A percentile compares a stretch with the other conserved stretches of the same genome.
Conservation (phyloP, 768 basidiomycete genomes). For the Myochromella boudieri region DNA sequence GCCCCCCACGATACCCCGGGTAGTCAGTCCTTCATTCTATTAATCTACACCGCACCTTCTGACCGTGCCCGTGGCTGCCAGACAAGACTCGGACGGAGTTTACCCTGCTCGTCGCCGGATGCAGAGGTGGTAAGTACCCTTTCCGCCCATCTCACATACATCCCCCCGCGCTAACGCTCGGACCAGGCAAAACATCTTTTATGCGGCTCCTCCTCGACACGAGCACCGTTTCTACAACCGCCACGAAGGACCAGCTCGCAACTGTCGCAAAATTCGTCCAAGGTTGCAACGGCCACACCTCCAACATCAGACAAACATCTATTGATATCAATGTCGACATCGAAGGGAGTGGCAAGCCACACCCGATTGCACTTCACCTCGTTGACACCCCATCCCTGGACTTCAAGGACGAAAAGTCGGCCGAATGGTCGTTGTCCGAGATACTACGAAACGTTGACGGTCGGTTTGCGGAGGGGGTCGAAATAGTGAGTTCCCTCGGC, state of each 20-base stretch:
- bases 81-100: slow-evolving; percentile 39
- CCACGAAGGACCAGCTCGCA: slow-evolving; percentile 73
- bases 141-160: slow-evolving; percentile 13
- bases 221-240: slow-evolving; percentile 58
- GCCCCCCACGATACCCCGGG: slow-evolving; percentile 35
- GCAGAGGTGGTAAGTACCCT: slow-evolving; percentile 57
- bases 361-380: slow-evolving; percentile 62
- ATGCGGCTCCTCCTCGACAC: slow-evolving; percentile 86
- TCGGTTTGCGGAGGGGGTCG: slow-evolving; percentile 70
- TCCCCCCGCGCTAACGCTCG: slow-evolving; percentile 28
- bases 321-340: slow-evolving; percentile 68
- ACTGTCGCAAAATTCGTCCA: slow-evolving; percentile 83
- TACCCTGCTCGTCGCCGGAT: slow-evolving; percentile 81
- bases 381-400: slow-evolving; percentile 85
- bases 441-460: slow-evolving; percentile 72
- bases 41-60: slow-evolving; percentile 17
- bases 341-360: slow-evolving; percentile 43
- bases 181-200: slow-evolving; percentile 81
- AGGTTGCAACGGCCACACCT: slow-evolving; percentile 68
- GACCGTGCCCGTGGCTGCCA: slow-evolving; percentile 21
- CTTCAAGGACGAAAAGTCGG: slow-evolving; percentile 61
- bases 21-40: slow-evolving; percentile 22
- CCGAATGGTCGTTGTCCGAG: slow-evolving; percentile 65
- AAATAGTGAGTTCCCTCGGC: slow-evolving; percentile 61
- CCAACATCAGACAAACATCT: slow-evolving; percentile 68